Evolutionary conservation across 1,284 basidiomycete species (phyloP).

Genomic region (Apiotrichum gracile): DNA sequence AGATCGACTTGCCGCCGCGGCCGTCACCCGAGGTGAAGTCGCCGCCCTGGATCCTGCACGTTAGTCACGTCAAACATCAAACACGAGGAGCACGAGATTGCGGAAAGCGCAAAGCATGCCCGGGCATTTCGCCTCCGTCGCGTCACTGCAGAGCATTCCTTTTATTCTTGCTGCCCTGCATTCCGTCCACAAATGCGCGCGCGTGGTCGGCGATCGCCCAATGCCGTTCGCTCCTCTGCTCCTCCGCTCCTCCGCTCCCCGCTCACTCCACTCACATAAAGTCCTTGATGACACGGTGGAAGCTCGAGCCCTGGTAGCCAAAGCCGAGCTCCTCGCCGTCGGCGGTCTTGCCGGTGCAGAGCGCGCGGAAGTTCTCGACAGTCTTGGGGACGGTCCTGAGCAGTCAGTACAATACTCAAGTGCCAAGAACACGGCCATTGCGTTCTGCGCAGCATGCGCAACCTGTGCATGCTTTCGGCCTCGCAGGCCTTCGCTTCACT

Average conservation of each 20-base stretch:
- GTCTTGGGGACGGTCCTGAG: slow-evolving; percentile 75
- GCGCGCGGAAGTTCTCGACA: slow-evolving; percentile 63
- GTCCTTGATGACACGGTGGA: slow-evolving; percentile 66
- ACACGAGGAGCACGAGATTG: background rate
- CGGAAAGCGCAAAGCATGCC: background rate
- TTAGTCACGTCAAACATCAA: background rate
- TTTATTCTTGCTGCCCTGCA: too few relatives aligned
- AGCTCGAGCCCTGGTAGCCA: slow-evolving; percentile 64
- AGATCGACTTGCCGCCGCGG: slow-evolving; percentile 59
- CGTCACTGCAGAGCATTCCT: too few relatives aligned
- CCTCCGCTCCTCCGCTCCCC: background rate
- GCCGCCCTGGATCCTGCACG: slow-evolving; percentile 58
- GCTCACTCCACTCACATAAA: slow-evolving; percentile 53
- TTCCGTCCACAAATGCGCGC: too few relatives aligned
- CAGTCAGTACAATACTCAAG: too few relatives aligned
- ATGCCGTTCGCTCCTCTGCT: too few relatives aligned
- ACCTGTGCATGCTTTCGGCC: background rate
- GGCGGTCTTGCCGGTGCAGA: slow-evolving; percentile 68
- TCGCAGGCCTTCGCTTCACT: too few relatives aligned
- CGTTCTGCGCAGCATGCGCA: background rate
- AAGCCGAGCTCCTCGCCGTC: slow-evolving; percentile 67
- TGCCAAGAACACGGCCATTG: too few relatives aligned
- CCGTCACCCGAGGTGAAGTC: slow-evolving; percentile 64
- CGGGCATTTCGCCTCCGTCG: too few relatives aligned
- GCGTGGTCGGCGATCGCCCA: too few relatives aligned